Percentiles rank a stretch among this genome's conserved stretches.
phyloP scores from a whole-genome alignment of 257 asterid species.

The Przewalskia tangutica region DNA sequence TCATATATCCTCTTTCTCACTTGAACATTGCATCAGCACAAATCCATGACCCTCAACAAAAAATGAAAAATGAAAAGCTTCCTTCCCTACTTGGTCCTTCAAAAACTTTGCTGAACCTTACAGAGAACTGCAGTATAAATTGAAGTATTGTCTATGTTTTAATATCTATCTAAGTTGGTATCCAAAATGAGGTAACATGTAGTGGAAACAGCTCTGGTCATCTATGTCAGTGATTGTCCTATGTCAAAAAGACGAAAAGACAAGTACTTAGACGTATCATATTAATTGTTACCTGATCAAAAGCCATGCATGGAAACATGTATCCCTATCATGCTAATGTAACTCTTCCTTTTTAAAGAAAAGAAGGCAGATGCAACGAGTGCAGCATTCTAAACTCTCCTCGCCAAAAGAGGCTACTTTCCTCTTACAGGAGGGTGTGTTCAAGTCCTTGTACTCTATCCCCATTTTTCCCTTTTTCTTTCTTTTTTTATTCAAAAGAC shows the following conservation, averaged over 20 bases:
- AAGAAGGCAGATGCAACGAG: slow-evolving; percentile 54
- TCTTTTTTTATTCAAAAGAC: slow-evolving; percentile 25
- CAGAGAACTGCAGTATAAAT: not conserved
- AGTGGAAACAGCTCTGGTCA: slow-evolving; percentile 2
- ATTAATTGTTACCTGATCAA: not conserved
- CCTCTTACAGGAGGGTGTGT: slow-evolving; percentile 36
- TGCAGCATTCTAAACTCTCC: slow-evolving; percentile 42
- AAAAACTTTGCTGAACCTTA: not conserved
- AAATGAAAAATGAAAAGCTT: not conserved
- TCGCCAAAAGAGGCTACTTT: slow-evolving; percentile 28
- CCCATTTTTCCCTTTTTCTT: slow-evolving; percentile 1
- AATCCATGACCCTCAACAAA: not conserved
- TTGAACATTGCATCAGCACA: not conserved
- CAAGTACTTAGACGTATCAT: not conserved
- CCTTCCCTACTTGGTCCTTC: not conserved
- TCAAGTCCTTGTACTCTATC: slow-evolving; percentile 19
- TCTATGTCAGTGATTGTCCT: not conserved
- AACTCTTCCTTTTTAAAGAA: slow-evolving; percentile 48
- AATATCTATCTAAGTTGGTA: slow-evolving; percentile 1
- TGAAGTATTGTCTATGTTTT: not conserved
- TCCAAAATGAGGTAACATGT: not conserved
- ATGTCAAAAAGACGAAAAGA: not conserved
- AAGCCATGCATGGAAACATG: slow-evolving; percentile 14
- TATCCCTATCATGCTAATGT: slow-evolving; percentile 33
- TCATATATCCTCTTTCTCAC: not conserved